Evolutionary conservation across 805 yeast genomes (phyloP), one percentile per base, ranked within the genome.

Genomic region (Pichia insulana): DNA sequence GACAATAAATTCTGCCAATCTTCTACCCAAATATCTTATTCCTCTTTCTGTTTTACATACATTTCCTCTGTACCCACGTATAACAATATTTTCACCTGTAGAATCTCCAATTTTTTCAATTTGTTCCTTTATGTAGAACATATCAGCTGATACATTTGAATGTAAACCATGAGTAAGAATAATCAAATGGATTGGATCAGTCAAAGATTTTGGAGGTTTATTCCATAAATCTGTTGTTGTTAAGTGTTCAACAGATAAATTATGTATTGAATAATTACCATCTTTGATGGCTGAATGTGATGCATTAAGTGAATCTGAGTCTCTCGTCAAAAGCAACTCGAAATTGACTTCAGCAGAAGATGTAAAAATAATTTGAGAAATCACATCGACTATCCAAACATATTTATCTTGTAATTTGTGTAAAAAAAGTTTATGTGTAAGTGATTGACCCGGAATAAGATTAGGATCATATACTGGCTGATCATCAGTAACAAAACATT

Each of bases 41-140:
- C 98, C 98, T 39, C 84, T 68, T 49, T 87, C 96, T 0, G 97
- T 90, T 55, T 83, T 81, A 39, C 96, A 87, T 30, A 77, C 83
- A 56, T 90, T 92, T 1, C 82, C 90, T 39, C 77, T 74, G 57
- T 68, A 92, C 0, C 96, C 97, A 52, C 95, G 70, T 3, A 90
- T 82, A 3, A 89, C 74, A 5, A 89, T 63, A 54, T 86, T 86
- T 30, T 78, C 83, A 3, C 73, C 69, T 0, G 71, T 59, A n/a
- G 51, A 52, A 7, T 51, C 56, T 1, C 70, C 62, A 39, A 50
- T 55, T 22, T 64, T 58, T 49, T 85, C 92, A 13, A 92, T 75
- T 52, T 71, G 72, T 54, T 92, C 97, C 50, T 88, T 88, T 43
- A 90, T 54, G 53, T 81, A 89, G 16, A 85, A 69, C 94, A 92